Evolutionary conservation across 768 basidiomycete species (phyloP), one percentile per base, ranked within the genome.

Genomic region (Termitomyces heimii): DNA sequence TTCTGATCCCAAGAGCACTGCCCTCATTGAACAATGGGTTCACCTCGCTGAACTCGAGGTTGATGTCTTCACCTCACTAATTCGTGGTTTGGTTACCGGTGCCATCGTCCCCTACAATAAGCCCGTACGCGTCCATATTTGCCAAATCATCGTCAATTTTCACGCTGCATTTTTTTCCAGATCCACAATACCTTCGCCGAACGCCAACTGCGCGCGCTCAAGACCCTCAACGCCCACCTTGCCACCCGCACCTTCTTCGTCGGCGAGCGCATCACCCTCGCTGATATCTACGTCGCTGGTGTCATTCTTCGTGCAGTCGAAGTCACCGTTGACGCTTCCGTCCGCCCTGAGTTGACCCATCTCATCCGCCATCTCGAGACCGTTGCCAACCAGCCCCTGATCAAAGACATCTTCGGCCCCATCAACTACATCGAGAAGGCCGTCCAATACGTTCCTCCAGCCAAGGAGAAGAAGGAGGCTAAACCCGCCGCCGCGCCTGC

Each of bases 251-350:
- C 96, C 46, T 98, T 85, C 82, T 82, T 98, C 66, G 94, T 94
- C 55, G 88, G 86, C 62, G 92, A 99, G 70, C 91, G 96, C 67
- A 89, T 98, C 79, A 92, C 94, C 60, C 80, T 96, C 47, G 97
- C 94, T 61, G 97, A 99, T 67, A 71, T 99, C 72, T 69, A 71
- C 67, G 64, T 92, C 62, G 91, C 89, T 37, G 70, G 77, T 53
- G 62, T 81, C 67, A 68, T 93, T 60, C 77, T 77, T 62, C 77
- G 77, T 60, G 79, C 80, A 2, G 81, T 82, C 66, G 54, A 65
- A 24, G n/a, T 75, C 62, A 82, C 82, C 60, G 61, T 94, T 64
- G 95, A 93, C 65, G 82, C 86, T 18, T 63, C 80, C 42, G 67
- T 75, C 47, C 87, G 94, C 56, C 75, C 80, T 34, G 82, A 86